Conservation (phyloP, 169 alveolate species). For the Ichthyophthirius multifiliis region DNA sequence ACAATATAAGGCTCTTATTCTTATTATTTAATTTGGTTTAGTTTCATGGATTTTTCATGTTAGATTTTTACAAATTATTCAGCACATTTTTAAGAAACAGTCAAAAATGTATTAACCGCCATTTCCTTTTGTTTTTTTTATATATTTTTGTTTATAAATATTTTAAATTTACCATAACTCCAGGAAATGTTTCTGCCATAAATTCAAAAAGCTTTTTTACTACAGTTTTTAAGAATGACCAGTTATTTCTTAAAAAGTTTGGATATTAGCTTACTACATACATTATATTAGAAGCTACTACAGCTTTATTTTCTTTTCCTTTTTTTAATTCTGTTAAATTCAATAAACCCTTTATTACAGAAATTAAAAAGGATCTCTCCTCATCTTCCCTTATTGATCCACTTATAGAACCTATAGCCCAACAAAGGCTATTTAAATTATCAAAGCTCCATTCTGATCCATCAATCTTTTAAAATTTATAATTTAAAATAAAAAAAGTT, state of each 20-base stretch:
- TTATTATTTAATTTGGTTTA: slow-evolving; percentile 44
- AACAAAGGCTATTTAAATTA: slow-evolving; percentile 87
- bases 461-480: slow-evolving; percentile 37
- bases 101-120: slow-evolving; percentile 97
- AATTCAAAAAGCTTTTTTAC: slow-evolving; percentile 98
- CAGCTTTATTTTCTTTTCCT: slow-evolving; percentile 98
- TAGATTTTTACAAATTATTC: slow-evolving; percentile 81
- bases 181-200: slow-evolving; percentile 98
- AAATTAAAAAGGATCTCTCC: slow-evolving; percentile 94
- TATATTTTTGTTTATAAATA: neutral
- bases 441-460: slow-evolving; percentile 60
- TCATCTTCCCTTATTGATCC: slow-evolving; percentile 94
- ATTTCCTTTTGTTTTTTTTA: slow-evolving; percentile 86
- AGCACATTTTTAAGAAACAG: slow-evolving; percentile 91
- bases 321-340: slow-evolving; percentile 96
- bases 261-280: slow-evolving; percentile 99
- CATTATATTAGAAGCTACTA: slow-evolving; percentile 97
- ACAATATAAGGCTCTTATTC: slow-evolving; percentile 77
- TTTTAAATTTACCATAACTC: slow-evolving; percentile 87
- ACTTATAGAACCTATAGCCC: slow-evolving; percentile 97
- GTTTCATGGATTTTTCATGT: slow-evolving; percentile 56
- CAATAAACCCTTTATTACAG: slow-evolving; percentile 92
- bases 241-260: slow-evolving; percentile 94
- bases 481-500: slow-evolving; percentile 78
- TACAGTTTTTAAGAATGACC: slow-evolving; percentile 98